Conservation (phyloP, 2,329 filamentous ascomycete species). For the Neonectria ditissima region DNA sequence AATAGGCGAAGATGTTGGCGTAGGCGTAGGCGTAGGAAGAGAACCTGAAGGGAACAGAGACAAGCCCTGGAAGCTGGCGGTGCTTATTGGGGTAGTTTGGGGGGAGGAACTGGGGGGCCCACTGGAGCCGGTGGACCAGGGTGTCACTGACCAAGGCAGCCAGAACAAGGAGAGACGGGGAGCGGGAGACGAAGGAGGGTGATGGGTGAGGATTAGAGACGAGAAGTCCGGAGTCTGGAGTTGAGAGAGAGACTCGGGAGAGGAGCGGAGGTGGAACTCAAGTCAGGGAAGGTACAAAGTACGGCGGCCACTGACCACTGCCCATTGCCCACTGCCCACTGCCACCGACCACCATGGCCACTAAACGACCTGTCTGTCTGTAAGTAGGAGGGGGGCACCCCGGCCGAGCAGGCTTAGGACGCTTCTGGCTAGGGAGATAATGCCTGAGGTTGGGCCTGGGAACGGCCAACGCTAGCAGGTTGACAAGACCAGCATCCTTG, state of each 20-base stretch:
- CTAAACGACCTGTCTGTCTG: slow-evolving; percentile 23
- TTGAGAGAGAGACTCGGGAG: slow-evolving; percentile 2
- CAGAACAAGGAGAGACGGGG: not conserved
- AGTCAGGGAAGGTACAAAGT: slow-evolving; percentile 2
- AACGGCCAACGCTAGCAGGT: slow-evolving; percentile 34
- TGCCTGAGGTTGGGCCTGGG: slow-evolving; percentile 20
- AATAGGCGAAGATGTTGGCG: not conserved
- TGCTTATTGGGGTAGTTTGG: slow-evolving; percentile 11
- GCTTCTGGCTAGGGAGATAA: slow-evolving; percentile 35
- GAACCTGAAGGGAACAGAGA: slow-evolving; percentile 6
- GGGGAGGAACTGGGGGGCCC: slow-evolving; percentile 3
- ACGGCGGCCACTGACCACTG: not conserved
- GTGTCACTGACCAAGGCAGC: slow-evolving; percentile 20
- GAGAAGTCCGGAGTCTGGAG: not conserved
- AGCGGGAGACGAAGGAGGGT: not conserved
- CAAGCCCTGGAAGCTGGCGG: slow-evolving; percentile 16
- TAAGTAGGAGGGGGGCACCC: slow-evolving; percentile 30
- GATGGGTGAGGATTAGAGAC: too few species aligned
- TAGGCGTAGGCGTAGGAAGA: slow-evolving; percentile 8
- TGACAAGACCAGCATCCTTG: slow-evolving; percentile 19
- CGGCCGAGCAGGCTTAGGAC: slow-evolving; percentile 33
- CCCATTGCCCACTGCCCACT: slow-evolving; percentile 5
- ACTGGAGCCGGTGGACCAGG: slow-evolving; percentile 17
- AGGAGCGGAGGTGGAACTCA: not conserved
- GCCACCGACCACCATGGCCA: not conserved